Percentiles rank a stretch among this genome's conserved stretches.
phyloP scores from a whole-genome alignment of 2,329 filamentous ascomycete genomes.

The Xylariaceae sp. region DNA sequence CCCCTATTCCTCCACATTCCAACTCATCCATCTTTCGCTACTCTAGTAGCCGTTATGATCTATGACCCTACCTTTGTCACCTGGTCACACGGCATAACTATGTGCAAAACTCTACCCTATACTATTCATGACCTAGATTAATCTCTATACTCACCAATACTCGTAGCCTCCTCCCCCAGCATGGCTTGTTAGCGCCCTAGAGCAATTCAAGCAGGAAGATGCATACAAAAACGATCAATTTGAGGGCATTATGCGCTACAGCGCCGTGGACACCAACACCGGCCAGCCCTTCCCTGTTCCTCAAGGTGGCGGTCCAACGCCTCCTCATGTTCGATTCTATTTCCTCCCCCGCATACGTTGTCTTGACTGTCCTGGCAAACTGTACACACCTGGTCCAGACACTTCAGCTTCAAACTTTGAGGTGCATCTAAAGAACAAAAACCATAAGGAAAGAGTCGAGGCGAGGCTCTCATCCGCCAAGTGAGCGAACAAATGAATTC shows the following conservation, averaged over 20 bases:
- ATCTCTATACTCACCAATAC: conserved; percentile 37
- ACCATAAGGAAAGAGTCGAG: conserved; percentile 77
- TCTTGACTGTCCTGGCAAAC: conserved; percentile 88
- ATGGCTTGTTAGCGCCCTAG: conserved; percentile 82
- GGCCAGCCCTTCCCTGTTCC: conserved; percentile 66
- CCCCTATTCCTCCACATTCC: conserved; percentile 25
- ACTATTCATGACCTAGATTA: conserved; percentile 8
- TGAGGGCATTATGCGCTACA: conserved; percentile 90
- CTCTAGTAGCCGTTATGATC: conserved; percentile 42
- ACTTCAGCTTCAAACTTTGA: conserved; percentile 90
- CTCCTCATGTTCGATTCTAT: conserved; percentile 74
- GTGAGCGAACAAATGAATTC: background rate
- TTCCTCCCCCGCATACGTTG: conserved; percentile 91
- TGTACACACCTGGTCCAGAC: conserved; percentile 89
- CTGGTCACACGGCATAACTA: conserved; percentile 23
- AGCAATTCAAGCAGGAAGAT: conserved; percentile 66
- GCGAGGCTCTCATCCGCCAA: conserved; percentile 23
- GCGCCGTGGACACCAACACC: conserved; percentile 76
- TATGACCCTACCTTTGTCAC: conserved; percentile 32
- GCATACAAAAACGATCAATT: conserved; percentile 82
- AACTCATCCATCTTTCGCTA: conserved; percentile 41
- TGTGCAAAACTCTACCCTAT: conserved; percentile 18
- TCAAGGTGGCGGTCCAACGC: conserved; percentile 56
- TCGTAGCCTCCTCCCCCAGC: conserved; percentile 79
- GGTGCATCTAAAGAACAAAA: conserved; percentile 85